These are phyloP conservation scores for Solanum chacoense DNA, from an alignment of 305 asterid genomes.

Conservation along the genomic window DNA sequence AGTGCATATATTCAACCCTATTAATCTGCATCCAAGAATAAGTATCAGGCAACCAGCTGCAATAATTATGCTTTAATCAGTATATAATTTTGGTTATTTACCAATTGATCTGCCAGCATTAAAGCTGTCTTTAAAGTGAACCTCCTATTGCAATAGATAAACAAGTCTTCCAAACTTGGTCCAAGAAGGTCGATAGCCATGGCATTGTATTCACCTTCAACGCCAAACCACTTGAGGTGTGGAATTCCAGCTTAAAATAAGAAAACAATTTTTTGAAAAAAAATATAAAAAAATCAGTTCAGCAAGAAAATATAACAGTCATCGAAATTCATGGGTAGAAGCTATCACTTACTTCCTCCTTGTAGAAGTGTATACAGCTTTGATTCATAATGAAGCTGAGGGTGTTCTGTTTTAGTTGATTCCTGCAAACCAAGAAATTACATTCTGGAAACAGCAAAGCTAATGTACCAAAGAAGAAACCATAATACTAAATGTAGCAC, in stretches of 20 bases:
- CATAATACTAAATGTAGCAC: neutral
- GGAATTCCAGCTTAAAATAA: conserved; percentile 61
- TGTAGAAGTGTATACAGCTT: conserved; percentile 72
- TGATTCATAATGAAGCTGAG: conserved; percentile 82
- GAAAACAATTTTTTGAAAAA: neutral
- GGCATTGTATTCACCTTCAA: conserved; percentile 72
- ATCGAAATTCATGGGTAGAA: neutral
- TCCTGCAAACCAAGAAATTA: conserved; percentile 33
- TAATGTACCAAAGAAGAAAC: neutral
- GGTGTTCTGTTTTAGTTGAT: conserved; percentile 70
- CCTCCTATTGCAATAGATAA: conserved; percentile 84
- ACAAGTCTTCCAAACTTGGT: conserved; percentile 90
- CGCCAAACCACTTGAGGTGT: conserved; percentile 68
- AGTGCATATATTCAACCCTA: conserved; percentile 88
- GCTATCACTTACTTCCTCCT: conserved; percentile 67
- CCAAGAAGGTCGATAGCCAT: conserved; percentile 85
- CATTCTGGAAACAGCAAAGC: conserved; percentile 1
- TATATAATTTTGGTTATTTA: conserved; percentile 21
- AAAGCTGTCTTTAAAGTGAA: conserved; percentile 78
- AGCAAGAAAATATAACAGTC: neutral
- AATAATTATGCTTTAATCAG: neutral
- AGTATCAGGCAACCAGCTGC: neutral
- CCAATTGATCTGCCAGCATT: conserved; percentile 87
- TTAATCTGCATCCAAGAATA: conserved; percentile 41
- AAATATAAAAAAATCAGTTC: neutral